Percentiles rank a stretch among this genome's conserved stretches.
Conservation (phyloP, 345 rosid species). For the Citrus mangshanensis region DNA sequence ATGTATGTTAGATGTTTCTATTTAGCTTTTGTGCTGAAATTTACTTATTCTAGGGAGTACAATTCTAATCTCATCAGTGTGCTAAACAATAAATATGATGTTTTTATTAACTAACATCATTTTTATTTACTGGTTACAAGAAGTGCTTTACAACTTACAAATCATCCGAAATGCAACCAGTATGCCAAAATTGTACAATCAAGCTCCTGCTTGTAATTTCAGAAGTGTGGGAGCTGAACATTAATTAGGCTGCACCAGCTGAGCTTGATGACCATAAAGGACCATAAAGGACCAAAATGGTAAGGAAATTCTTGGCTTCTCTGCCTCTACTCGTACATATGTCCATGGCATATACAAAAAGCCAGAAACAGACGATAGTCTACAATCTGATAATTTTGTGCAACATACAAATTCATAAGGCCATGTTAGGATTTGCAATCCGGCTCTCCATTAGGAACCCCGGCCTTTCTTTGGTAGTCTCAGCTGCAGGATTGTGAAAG, state of each 20-base stretch:
- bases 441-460: constrained; percentile 8
- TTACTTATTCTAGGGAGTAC: too few relatives aligned
- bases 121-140: background rate
- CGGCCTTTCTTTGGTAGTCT: constrained; percentile 51
- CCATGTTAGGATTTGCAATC: background rate
- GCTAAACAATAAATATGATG: too few relatives aligned
- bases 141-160: background rate
- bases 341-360: background rate
- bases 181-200: background rate
- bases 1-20: too few relatives aligned
- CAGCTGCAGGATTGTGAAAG: constrained; percentile 37
- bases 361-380: background rate
- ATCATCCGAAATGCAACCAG: background rate
- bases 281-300: background rate
- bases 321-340: too few relatives aligned
- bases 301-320: background rate
- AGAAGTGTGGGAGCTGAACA: background rate
- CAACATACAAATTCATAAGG: background rate
- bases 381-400: background rate
- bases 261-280: background rate
- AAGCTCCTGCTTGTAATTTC: background rate
- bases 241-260: background rate
- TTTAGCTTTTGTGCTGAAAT: too few relatives aligned
- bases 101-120: background rate
- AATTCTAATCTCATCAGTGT: too few relatives aligned